Evolutionary conservation across 2,329 filamentous ascomycete species (phyloP), one percentile per base, ranked within the genome.

Genomic region (Nemania serpens): DNA sequence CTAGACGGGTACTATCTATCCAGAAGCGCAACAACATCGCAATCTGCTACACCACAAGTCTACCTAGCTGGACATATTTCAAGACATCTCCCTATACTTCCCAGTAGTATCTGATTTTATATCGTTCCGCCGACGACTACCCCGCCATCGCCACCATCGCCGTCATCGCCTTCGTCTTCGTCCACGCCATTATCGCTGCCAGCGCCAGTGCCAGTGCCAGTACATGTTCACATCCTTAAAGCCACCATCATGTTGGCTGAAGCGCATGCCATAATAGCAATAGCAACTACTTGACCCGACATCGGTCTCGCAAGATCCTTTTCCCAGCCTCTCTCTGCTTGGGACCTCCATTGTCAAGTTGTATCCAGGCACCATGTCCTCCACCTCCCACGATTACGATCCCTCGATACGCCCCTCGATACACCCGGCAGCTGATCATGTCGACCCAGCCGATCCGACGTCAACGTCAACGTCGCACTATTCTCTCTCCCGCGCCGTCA

Each of bases 401-500:
- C 68, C 72, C 45, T 75, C 75, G 7, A 66, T 69, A 15, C 68
- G 69, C 47, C 67, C 72, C 45, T 75, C 75, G 7, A 66, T 69
- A 15, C 68, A 69, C 48, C 77, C 77, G 20, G 69, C 70, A 17
- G 75, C 77, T 36, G 82, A 84, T 15, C 73, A 77, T 13, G 75
- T 75, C 49, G 82, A 84, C 17, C 72, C 76, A 9, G 76, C 75
- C 55, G 81, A 85, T 39, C 69, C 78, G 2, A 68, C 71, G n/a
- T 73, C 73, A 10, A 75, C 80, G 13, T 81, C 78, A 10, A 75
- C 80, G 13, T 81, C 78, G 39, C 84, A 82, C 1, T 80, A 82
- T 55, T 88, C 86, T 3, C 82, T 89, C n/a, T 84, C 85, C 47
- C 81, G 79, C 63, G 85, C 85, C 33, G 80, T 98, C 41, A 85